phyloP scores from a whole-genome alignment of 257 asterid species.

The Solanum appendiculatum region DNA sequence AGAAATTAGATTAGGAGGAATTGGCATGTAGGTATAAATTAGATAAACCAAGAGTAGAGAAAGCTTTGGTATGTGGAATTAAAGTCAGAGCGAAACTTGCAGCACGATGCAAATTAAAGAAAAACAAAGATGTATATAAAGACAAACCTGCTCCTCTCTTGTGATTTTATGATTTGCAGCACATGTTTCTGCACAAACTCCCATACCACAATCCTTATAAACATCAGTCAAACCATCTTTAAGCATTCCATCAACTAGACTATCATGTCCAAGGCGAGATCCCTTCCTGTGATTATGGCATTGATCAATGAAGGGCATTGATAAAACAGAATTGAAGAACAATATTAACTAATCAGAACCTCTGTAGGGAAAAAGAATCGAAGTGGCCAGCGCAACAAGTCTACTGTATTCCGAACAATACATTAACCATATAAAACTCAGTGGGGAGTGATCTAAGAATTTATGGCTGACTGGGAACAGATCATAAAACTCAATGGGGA shows the following conservation, averaged over 20 bases:
- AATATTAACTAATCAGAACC: not conserved
- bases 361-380: not conserved
- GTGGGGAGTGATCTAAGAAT: not conserved
- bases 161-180: constrained; percentile 72
- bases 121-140: not conserved
- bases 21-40: not conserved
- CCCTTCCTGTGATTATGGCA: constrained; percentile 66
- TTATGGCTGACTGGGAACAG: not conserved
- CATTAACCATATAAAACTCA: not conserved
- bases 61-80: not conserved
- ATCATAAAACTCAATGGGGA: not conserved
- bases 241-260: constrained; percentile 97
- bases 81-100: not conserved
- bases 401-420: not conserved
- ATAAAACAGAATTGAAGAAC: not conserved
- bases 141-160: constrained; percentile 88
- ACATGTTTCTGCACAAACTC: constrained; percentile 96
- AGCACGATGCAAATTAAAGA: not conserved
- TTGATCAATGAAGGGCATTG: not conserved
- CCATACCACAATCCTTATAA: constrained; percentile 89
- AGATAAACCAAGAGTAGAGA: not conserved
- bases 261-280: constrained; percentile 93
- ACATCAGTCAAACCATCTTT: constrained; percentile 99
- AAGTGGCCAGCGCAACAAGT: not conserved
- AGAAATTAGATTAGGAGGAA: not conserved